phyloP scores from a whole-genome alignment of 2,329 filamentous ascomycete genomes.

The Aspergillus awamori region DNA sequence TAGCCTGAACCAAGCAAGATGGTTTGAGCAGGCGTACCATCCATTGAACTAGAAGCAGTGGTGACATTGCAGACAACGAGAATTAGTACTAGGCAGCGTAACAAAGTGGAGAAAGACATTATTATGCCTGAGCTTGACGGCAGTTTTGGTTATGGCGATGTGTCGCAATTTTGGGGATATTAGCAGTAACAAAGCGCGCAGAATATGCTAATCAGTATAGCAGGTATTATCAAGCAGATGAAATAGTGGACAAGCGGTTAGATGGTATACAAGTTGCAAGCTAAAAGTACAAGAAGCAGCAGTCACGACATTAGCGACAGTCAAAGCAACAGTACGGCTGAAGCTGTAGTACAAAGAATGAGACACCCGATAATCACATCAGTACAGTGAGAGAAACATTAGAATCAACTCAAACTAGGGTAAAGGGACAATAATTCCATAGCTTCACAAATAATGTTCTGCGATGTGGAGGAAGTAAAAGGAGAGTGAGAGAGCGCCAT shows the following conservation, averaged over 20 bases:
- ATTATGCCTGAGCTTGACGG: background rate
- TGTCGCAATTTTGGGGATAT: background rate
- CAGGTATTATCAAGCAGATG: background rate
- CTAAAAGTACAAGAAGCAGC: background rate
- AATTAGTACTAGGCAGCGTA: background rate
- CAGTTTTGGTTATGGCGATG: background rate
- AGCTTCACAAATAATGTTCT: background rate
- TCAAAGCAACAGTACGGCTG: background rate
- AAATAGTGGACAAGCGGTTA: background rate
- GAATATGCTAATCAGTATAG: accelerated
- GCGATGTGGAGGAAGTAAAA: background rate
- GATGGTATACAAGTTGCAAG: background rate
- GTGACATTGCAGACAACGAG: background rate
- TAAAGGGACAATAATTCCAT: background rate
- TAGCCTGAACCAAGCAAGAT: background rate
- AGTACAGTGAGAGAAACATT: no score
- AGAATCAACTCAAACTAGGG: background rate
- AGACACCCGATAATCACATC: background rate
- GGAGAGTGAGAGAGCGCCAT: constrained; percentile 5
- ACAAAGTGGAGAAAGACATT: background rate
- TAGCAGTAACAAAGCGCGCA: background rate
- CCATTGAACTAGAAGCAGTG: background rate
- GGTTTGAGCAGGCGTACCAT: constrained; percentile 5
- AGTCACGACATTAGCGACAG: background rate
- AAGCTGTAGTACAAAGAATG: background rate